Evolutionary conservation across 768 basidiomycete genomes (phyloP).

Genomic region (Macrolepiota dolichaula): DNA sequence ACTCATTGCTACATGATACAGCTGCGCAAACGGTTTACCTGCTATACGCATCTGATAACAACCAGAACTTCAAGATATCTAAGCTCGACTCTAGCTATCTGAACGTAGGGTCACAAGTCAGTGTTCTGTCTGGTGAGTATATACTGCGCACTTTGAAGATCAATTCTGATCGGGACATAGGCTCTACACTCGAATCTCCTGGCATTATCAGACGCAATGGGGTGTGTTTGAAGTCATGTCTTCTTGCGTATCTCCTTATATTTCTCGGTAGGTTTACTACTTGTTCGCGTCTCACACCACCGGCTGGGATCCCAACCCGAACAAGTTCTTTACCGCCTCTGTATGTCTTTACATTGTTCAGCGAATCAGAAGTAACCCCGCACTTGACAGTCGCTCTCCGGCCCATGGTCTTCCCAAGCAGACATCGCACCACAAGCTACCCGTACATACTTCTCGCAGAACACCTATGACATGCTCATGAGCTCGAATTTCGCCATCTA

Average conservation of each 20-base stretch:
- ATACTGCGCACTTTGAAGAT: neutral
- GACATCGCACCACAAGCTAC: constrained; percentile 51
- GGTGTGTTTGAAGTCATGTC: constrained; percentile 22
- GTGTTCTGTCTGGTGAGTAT: constrained; percentile 38
- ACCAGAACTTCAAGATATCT: constrained; percentile 68
- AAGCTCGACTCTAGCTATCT: constrained; percentile 55
- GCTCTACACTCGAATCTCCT: constrained; percentile 56
- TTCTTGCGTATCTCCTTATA: neutral
- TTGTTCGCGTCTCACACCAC: constrained; percentile 59
- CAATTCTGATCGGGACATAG: constrained; percentile 24
- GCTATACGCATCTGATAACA: constrained; percentile 64
- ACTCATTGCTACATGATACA: constrained; percentile 12
- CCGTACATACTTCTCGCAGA: constrained; percentile 61
- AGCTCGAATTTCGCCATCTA: constrained; percentile 48
- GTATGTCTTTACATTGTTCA: constrained; percentile 26
- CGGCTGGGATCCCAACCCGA: constrained; percentile 60
- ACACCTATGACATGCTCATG: constrained; percentile 49
- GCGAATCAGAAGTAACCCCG: neutral
- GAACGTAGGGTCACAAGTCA: constrained; percentile 45
- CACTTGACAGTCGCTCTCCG: constrained; percentile 40
- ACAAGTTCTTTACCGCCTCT: constrained; percentile 52
- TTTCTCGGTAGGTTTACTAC: constrained; percentile 40
- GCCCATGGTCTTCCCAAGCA: constrained; percentile 52
- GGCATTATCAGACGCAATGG: constrained; percentile 59
- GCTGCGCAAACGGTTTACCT: constrained; percentile 51